Percentiles rank a stretch among this genome's conserved stretches.
Conservation (phyloP, 352 stramenopile species). For the Phytophthora capsici region DNA sequence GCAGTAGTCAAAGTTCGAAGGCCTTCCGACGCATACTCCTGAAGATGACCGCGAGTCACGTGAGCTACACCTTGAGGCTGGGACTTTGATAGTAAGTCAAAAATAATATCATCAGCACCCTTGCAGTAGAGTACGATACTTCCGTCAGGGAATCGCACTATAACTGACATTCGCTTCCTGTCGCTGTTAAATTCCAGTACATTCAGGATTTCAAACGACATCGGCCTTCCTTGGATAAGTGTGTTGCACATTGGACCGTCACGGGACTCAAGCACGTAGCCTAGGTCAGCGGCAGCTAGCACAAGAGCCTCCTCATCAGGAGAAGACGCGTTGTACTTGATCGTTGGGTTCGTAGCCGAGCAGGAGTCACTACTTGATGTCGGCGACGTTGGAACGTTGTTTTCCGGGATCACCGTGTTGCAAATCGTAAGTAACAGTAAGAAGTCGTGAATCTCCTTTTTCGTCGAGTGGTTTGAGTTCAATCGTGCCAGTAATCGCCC, state of each 20-base stretch:
- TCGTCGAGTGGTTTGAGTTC: constrained; percentile 83
- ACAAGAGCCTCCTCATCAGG: constrained; percentile 87
- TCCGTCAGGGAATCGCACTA: constrained; percentile 88
- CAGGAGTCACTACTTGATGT: constrained; percentile 30
- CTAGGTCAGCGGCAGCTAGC: constrained; percentile 75
- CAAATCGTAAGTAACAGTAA: constrained; percentile 85
- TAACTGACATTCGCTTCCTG: constrained; percentile 98
- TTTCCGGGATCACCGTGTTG: constrained; percentile 89
- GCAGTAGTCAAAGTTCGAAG: constrained; percentile 80
- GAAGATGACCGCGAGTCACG: constrained; percentile 82
- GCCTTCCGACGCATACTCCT: constrained; percentile 82
- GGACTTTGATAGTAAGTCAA: constrained; percentile 68
- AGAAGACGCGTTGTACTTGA: constrained; percentile 89
- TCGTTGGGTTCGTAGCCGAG: constrained; percentile 18
- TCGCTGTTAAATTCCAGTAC: constrained; percentile 99
- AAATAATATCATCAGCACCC: constrained; percentile 81
- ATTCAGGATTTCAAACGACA: constrained; percentile 94
- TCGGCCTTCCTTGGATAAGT: constrained; percentile 61
- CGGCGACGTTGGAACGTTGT: constrained; percentile 34
- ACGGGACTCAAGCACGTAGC: constrained; percentile 69
- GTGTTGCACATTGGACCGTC: constrained; percentile 76
- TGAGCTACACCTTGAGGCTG: constrained; percentile 81
- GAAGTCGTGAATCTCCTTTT: constrained; percentile 88
- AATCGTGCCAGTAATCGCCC: constrained; percentile 68
- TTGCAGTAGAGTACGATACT: constrained; percentile 87